Evolutionary conservation across 2,329 filamentous ascomycete genomes (phyloP).

Genomic region (Phyllosticta citriasiana): DNA sequence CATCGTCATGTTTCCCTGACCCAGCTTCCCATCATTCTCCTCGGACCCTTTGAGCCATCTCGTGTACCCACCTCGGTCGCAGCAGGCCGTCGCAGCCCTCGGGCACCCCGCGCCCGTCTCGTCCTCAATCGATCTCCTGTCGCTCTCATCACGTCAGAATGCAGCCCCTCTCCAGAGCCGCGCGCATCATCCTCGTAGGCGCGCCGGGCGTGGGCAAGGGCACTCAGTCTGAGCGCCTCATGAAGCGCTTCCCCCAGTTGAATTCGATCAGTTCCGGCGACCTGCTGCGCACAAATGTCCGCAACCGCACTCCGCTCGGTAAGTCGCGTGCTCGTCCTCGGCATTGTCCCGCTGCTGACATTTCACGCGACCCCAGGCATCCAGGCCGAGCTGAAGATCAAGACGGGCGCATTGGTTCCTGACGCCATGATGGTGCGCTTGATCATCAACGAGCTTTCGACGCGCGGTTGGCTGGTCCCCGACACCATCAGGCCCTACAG

Average conservation of each 20-base stretch:
- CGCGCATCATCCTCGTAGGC: constrained; percentile 87
- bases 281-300: constrained; percentile 83
- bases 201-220: constrained; percentile 97
- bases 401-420: constrained; percentile 77
- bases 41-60: neutral
- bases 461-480: constrained; percentile 67
- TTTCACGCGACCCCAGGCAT: constrained; percentile 50
- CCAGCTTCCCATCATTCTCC: neutral
- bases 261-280: constrained; percentile 91
- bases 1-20: constrained; percentile 2
- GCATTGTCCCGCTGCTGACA: neutral
- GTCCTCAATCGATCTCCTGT: neutral
- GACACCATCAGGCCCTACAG: constrained; percentile 37
- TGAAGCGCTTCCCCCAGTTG: constrained; percentile 78
- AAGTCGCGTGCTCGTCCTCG: constrained; percentile 20
- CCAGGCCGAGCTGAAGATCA: constrained; percentile 83
- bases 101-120: neutral
- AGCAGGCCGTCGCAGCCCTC: neutral
- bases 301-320: constrained; percentile 79
- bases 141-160: constrained; percentile 12
- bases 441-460: constrained; percentile 79
- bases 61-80: neutral
- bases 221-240: constrained; percentile 83
- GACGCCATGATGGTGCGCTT: constrained; percentile 86
- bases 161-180: constrained; percentile 48